Conservation (phyloP, 768 basidiomycete genomes). For the Panaeolus cyanescens region DNA sequence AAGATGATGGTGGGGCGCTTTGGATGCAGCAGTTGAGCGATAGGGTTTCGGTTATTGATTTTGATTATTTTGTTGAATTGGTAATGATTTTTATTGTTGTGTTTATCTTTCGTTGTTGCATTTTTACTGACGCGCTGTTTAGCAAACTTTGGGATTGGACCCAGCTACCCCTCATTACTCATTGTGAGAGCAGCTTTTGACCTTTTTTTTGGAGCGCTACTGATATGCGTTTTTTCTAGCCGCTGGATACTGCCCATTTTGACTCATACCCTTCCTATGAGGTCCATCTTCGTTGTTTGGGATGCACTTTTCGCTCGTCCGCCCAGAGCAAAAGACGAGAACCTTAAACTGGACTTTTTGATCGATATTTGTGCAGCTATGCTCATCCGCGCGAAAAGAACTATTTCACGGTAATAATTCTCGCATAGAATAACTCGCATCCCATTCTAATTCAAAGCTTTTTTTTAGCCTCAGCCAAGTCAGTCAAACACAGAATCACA, state of each 20-base stretch:
- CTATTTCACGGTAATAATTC: constrained; percentile 52
- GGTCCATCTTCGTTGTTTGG: constrained; percentile 64
- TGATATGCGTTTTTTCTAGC: constrained; percentile 34
- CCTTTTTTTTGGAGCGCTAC: neutral
- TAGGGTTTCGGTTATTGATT: constrained; percentile 61
- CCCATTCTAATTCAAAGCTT: neutral
- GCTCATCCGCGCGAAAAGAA: constrained; percentile 57
- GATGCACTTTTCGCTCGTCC: constrained; percentile 68
- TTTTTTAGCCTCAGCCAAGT: constrained; percentile 54
- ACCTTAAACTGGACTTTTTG: constrained; percentile 69
- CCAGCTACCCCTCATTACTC: constrained; percentile 79
- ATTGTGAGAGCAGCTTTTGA: constrained; percentile 48
- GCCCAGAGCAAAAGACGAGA: constrained; percentile 52
- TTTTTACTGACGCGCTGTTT: constrained; percentile 3
- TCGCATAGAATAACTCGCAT: neutral
- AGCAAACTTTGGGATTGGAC: constrained; percentile 69
- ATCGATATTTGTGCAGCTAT: constrained; percentile 72
- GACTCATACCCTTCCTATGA: constrained; percentile 70
- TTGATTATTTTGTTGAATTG: constrained; percentile 58
- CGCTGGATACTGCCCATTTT: constrained; percentile 76
- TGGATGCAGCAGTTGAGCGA: constrained; percentile 70
- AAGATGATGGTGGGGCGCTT: constrained; percentile 57
- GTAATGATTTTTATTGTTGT: constrained; percentile 36
- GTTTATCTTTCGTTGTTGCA: constrained; percentile 4
- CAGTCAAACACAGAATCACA: constrained; percentile 34